These are phyloP conservation scores for Ailanthus altissimus DNA, from an alignment of 345 rosid species.

Conservation along the genomic window DNA sequence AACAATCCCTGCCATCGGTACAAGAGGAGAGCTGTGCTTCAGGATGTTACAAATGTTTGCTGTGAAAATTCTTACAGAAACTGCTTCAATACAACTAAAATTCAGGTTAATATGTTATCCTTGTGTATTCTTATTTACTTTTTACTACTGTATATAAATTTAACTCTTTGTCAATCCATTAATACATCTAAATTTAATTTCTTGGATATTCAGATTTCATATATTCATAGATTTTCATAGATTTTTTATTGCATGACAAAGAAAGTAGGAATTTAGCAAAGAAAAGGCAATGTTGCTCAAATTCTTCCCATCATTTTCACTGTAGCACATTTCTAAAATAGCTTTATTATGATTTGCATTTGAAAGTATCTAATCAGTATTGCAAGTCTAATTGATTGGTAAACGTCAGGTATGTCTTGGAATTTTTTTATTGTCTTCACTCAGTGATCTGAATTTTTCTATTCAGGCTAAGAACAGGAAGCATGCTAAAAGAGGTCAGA, in stretches of 20 bases:
- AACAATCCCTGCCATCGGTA: constrained; percentile 28
- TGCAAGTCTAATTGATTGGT: constrained; percentile 9
- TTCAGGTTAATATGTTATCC: constrained; percentile 47
- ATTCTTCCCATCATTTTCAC: background rate
- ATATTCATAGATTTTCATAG: background rate
- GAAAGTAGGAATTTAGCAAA: background rate
- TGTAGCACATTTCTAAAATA: background rate
- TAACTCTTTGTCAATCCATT: background rate
- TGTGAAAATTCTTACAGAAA: constrained; percentile 42
- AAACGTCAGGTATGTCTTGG: background rate
- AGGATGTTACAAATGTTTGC: constrained; percentile 69
- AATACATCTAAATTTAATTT: background rate
- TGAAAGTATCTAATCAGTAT: background rate
- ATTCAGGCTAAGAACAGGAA: constrained; percentile 54
- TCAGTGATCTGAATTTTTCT: constrained; percentile 20
- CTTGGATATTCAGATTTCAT: background rate
- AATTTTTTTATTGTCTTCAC: background rate
- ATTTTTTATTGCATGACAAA: background rate
- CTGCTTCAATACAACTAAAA: constrained; percentile 54
- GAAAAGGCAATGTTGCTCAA: background rate
- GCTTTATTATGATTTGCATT: background rate
- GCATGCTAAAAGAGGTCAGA: constrained; percentile 42
- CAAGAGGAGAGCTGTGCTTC: constrained; percentile 72
- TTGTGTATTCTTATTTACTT: background rate
- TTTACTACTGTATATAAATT: background rate